Percentiles rank a stretch among this genome's conserved stretches.
Conservation (phyloP, 495 filamentous ascomycete species). For the Staphylotrichum tortipilum region DNA sequence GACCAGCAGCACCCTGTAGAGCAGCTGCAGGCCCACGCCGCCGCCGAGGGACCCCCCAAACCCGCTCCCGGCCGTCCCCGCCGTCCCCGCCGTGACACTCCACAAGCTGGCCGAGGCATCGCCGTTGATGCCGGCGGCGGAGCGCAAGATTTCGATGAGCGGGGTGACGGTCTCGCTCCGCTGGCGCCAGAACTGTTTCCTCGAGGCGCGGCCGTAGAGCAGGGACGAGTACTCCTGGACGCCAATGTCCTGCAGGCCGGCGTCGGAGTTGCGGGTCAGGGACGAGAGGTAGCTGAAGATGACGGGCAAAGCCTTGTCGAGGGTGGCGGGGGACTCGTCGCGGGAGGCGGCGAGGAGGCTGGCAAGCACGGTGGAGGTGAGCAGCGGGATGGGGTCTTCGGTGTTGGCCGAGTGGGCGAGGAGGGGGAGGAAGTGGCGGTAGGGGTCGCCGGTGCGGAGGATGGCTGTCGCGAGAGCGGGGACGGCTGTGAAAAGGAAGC, state of each 20-base stretch:
- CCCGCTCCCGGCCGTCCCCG: slow-evolving; percentile 41
- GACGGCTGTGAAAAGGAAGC: slow-evolving; percentile 49
- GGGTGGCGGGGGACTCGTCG: slow-evolving; percentile 45
- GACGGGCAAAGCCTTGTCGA: slow-evolving; percentile 69
- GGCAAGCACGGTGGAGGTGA: slow-evolving; percentile 81
- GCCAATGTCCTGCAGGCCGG: slow-evolving; percentile 88
- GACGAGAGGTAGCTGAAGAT: slow-evolving; percentile 81
- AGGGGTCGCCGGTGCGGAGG: slow-evolving; percentile 65
- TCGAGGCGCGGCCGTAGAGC: slow-evolving; percentile 64
- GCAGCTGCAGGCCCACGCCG: slow-evolving; percentile 81
- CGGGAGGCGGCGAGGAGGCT: slow-evolving; percentile 68
- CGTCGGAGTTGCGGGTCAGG: slow-evolving; percentile 64
- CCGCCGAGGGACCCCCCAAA: slow-evolving; percentile 61
- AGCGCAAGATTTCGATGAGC: slow-evolving; percentile 70
- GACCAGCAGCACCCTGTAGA: slow-evolving; percentile 88
- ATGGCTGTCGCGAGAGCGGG: slow-evolving; percentile 68
- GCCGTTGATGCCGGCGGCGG: slow-evolving; percentile 64
- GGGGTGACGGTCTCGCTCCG: slow-evolving; percentile 74
- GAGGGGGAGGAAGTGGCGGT: slow-evolving; percentile 77
- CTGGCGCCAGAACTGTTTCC: slow-evolving; percentile 81
- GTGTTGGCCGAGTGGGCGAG: slow-evolving; percentile 68
- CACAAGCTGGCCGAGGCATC: slow-evolving; percentile 58
- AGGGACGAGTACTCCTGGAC: slow-evolving; percentile 85
- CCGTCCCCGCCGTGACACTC: slow-evolving; percentile 52
- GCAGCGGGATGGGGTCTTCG: slow-evolving; percentile 81